These are phyloP conservation scores for Blastobotrys apis DNA, from an alignment of 1,139 yeast genomes.

Conservation along the genomic window DNA sequence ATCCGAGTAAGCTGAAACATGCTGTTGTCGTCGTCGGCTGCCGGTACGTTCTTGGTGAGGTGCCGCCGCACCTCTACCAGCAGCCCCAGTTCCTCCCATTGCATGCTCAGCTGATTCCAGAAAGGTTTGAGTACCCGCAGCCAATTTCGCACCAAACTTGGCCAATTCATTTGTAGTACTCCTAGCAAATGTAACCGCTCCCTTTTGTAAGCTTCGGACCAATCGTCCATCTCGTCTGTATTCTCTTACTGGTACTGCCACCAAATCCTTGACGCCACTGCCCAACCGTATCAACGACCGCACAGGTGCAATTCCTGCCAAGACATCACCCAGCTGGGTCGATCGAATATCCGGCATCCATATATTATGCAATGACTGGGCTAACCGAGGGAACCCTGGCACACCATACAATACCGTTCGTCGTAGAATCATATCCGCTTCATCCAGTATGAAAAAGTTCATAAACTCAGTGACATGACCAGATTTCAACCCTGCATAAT, in stretches of 20 bases:
- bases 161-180: constrained; percentile 79
- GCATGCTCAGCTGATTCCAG: constrained; percentile 76
- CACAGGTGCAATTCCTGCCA: constrained; percentile 81
- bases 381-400: constrained; percentile 63
- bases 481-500: constrained; percentile 75
- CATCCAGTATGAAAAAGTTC: constrained; percentile 85
- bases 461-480: constrained; percentile 84
- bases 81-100: constrained; percentile 63
- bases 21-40: constrained; percentile 11
- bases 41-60: constrained; percentile 13
- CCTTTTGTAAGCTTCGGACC: constrained; percentile 68
- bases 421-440: constrained; percentile 64
- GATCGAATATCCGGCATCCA: constrained; percentile 87
- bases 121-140: constrained; percentile 82
- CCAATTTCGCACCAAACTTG: constrained; percentile 77
- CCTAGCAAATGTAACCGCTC: constrained; percentile 70
- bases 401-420: constrained; percentile 68
- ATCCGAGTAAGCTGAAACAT: constrained; percentile 28
- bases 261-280: constrained; percentile 67
- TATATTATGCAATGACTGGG: constrained; percentile 50
- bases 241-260: constrained; percentile 70
- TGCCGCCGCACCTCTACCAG: constrained; percentile 34
- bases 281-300: constrained; percentile 75
- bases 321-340: constrained; percentile 71
- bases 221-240: constrained; percentile 69